phyloP scores from a whole-genome alignment of 805 yeast species.

The Clavispora santaluciae region DNA sequence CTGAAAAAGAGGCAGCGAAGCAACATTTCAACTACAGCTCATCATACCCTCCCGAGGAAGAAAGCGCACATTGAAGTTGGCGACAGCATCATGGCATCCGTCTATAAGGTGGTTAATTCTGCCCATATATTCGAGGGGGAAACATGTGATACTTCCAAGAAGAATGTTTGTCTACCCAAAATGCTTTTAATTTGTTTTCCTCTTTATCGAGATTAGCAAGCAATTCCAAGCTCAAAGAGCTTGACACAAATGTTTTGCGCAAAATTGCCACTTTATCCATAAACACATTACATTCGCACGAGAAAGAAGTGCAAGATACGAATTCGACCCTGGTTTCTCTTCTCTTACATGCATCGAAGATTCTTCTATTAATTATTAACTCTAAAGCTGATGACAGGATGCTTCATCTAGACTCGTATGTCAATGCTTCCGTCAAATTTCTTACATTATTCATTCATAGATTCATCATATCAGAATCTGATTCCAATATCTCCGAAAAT shows the following conservation, averaged over 20 bases:
- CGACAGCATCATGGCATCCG: not conserved
- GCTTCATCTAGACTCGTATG: slow-evolving; percentile 42
- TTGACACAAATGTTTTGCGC: not conserved
- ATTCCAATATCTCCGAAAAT: not conserved
- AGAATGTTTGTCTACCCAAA: not conserved
- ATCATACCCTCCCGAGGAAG: not conserved
- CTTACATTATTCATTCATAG: slow-evolving; percentile 1
- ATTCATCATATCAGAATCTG: not conserved
- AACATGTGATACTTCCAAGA: not conserved
- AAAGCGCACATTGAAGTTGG: not conserved
- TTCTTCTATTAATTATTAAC: slow-evolving; percentile 39
- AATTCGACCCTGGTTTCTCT: not conserved
- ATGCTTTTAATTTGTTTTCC: not conserved
- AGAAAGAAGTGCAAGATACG: not conserved
- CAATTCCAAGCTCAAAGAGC: slow-evolving; percentile 9
- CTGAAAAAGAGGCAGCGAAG: not conserved
- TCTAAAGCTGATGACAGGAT: slow-evolving; percentile 38
- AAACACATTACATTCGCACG: not conserved
- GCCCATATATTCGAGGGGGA: not conserved
- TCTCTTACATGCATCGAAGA: slow-evolving; percentile 29
- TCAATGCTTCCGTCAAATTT: slow-evolving; percentile 20
- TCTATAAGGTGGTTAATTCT: not conserved
- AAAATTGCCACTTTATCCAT: not conserved
- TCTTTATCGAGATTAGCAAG: slow-evolving; percentile 17
- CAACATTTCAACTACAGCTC: slow-evolving; percentile 1